Evolutionary conservation across 1,284 basidiomycete species (phyloP).

Genomic region (Ustilago shanxiensis): DNA sequence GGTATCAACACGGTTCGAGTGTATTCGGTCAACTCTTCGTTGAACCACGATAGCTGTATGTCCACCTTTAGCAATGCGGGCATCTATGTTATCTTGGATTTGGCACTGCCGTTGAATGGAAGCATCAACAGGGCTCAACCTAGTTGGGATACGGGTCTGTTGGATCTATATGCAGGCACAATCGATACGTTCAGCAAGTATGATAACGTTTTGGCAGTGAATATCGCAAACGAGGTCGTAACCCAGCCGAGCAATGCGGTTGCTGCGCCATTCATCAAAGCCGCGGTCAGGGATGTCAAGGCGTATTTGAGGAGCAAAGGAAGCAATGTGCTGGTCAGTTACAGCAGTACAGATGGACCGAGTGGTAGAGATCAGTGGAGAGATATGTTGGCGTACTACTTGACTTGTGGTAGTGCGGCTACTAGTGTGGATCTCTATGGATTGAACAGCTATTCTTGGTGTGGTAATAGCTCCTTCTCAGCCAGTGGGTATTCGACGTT

Average conservation of each 20-base stretch:
- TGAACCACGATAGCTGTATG: constrained; percentile 91
- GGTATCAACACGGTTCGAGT: constrained; percentile 79
- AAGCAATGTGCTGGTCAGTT: constrained; percentile 81
- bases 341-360: constrained; percentile 84
- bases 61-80: constrained; percentile 79
- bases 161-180: constrained; percentile 82
- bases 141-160: constrained; percentile 84
- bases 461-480: constrained; percentile 78
- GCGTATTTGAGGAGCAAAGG: constrained; percentile 77
- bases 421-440: constrained; percentile 86
- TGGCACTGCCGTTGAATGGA: constrained; percentile 85
- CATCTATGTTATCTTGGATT: constrained; percentile 92
- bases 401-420: constrained; percentile 82
- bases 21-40: constrained; percentile 77
- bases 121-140: constrained; percentile 83
- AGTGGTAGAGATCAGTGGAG: constrained; percentile 64
- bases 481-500: constrained; percentile 73
- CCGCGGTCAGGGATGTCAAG: constrained; percentile 87
- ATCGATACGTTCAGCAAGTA: constrained; percentile 77
- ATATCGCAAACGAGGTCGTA: constrained; percentile 91
- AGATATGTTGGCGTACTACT: constrained; percentile 80
- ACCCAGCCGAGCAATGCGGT: constrained; percentile 75
- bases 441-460: constrained; percentile 74
- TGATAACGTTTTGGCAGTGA: constrained; percentile 73
- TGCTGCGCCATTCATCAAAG: constrained; percentile 86